phyloP scores from a whole-genome alignment of 2,329 filamentous ascomycete genomes.

The Penicillium digitatum region DNA sequence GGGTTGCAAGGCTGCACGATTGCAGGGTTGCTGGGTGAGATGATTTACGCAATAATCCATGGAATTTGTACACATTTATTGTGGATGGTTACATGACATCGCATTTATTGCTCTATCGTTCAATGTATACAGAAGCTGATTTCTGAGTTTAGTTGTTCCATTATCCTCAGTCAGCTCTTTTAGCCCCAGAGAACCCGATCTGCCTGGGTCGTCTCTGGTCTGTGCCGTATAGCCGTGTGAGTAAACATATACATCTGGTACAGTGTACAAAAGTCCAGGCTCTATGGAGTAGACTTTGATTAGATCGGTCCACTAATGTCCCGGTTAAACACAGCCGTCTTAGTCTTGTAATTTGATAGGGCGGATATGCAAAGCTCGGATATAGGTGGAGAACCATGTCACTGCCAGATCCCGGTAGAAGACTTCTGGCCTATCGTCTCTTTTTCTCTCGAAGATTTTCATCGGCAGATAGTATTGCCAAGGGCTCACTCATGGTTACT shows the following conservation, averaged over 20 bases:
- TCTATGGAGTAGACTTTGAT: not conserved
- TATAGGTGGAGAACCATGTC: not conserved
- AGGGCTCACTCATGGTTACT: too few species aligned
- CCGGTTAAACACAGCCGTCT: not conserved
- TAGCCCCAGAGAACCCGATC: not conserved
- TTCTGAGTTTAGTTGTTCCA: not conserved
- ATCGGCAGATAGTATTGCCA: not conserved
- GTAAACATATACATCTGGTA: not conserved
- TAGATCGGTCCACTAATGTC: not conserved
- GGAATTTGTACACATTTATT: not conserved
- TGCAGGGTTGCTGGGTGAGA: too few species aligned
- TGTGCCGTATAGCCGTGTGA: not conserved
- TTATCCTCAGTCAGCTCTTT: constrained; percentile 1
- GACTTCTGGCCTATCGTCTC: not conserved
- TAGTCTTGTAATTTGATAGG: not conserved
- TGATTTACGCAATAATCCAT: not conserved
- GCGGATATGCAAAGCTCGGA: not conserved
- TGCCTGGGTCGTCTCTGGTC: not conserved
- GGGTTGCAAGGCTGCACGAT: too few species aligned
- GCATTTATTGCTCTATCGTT: too few species aligned
- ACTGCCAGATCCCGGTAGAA: not conserved
- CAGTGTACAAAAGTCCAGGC: not conserved
- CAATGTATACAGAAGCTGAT: not conserved
- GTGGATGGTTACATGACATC: not conserved
- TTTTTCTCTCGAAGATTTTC: not conserved